Base-by-base conservation (phyloP, 306 rosid genomes). In the Glycine tomentella region DNA sequence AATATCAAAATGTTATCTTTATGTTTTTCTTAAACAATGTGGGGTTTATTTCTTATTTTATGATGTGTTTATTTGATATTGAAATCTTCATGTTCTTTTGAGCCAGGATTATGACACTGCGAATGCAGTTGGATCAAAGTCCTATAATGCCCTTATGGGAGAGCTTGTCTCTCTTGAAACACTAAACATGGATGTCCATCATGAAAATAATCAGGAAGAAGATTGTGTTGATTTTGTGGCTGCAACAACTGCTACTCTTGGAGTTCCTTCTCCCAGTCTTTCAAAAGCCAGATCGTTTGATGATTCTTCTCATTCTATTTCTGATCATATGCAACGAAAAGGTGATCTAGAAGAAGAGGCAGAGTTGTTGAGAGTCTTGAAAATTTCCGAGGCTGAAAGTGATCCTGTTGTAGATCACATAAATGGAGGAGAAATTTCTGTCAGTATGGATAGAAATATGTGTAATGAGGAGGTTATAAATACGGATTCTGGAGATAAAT, bases 81-180 rank as follows among this genome's bases (percentile, higher is more conserved):
- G 38, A 78, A 56, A 66, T 77, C 46, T 42, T 42, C 62, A 64
- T 12, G 45, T 81, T 84, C 59, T 7, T 80, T 45, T 89, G 81
- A 61, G 68, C 78, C 85, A 96, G 99, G 99, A 93, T 83, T 4
- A 53, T 75, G 89, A 84, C 67, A 88, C 97, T 82, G 86, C 95
- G 12, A 80, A 80, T 86, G 95, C 99, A 71, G 87, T 96, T 71
- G 97, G 93, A 72, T 90, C 88, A 45, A 96, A 93, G 87, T 96
- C 98, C 75, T 96, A 96, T 81, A 96, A 96, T 80, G 76, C 97
- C 73, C 92, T 96, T 38, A 92, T 36, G 89, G 99, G 90, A 82
- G 97, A 96, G 87, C 99, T 96, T 74, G 99, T 96, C 72, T 92
- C 94, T 76, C 90, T 96, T 84, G 99, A 96, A 84, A 89, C 98